Base-by-base conservation (phyloP, 2,329 filamentous ascomycete genomes). In the Aspergillus ustus region DNA sequence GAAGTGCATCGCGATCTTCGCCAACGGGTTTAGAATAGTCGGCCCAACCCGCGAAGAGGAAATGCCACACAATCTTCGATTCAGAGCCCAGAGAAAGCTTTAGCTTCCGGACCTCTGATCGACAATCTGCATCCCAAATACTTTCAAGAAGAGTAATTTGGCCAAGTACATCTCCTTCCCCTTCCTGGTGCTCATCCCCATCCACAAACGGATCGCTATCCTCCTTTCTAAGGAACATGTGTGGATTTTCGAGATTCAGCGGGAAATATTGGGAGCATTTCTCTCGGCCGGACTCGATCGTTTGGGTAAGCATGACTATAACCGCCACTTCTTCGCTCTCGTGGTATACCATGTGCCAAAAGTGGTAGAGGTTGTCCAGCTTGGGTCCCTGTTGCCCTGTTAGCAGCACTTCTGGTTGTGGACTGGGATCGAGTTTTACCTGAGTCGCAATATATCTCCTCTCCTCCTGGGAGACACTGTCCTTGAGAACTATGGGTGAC, bases 341-440 rank as follows among this genome's bases (percentile, higher is more conserved):
- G 71, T 96, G 89, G 74, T 91, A 91, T 40, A 97, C 83, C 95
- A 99, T 99, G 72, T 95, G 91, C 91, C 94, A 99, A 67, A 96
- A 91, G 72, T 96, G 92, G 67, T 89, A 87, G 59, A 90, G 84
- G 17, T 91, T 91, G 28, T 87, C 85, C 62, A 83, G 77, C 71
- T 93, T 97, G 6, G 95, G 95, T 0, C 95, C 95, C 80, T 89
- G 22, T 54, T 22, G 45, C 19, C 45, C 48, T 31, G 25, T 52
- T 34, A 53, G 52, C 34, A 50, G n/a, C 53, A 9, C 40, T 13
- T 43, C 44, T 15, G 7, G 37, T 8, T 2, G n/a, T 15, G 37
- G 9, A 43, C 31, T 8, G 19, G 7, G 17, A 17, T 29, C 28
- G 22, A 8, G 50, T 29, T 29, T 29, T 52, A 57, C 55, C 55